Percentiles rank a stretch among this genome's conserved stretches.
Conservation (phyloP, 2,329 filamentous ascomycete genomes). For the Dryadomyces sulphureus region DNA sequence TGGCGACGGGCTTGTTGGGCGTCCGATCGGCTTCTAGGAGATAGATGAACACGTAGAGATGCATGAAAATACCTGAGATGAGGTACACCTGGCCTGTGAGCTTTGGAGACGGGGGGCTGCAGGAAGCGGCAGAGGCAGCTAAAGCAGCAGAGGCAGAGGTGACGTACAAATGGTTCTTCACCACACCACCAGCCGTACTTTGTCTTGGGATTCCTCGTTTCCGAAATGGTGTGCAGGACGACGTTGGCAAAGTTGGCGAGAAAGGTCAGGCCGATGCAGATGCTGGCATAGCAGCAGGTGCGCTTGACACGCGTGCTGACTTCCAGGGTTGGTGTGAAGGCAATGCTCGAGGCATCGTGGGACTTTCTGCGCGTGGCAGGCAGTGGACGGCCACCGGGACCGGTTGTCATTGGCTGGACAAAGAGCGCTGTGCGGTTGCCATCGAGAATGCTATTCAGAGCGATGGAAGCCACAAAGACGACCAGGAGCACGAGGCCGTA, state of each 20-base stretch:
- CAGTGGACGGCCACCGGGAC: conserved; percentile 80
- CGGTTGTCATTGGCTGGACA: conserved; percentile 37
- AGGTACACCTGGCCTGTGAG: conserved; percentile 11
- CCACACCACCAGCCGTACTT: conserved; percentile 66
- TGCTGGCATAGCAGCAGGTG: conserved; percentile 61
- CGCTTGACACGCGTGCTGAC: conserved; percentile 54
- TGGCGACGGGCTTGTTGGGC: conserved; percentile 64
- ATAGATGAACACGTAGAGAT: conserved; percentile 9
- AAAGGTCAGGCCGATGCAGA: conserved; percentile 59
- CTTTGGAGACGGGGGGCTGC: background rate
- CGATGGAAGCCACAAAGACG: conserved; percentile 34
- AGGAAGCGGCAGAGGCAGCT: background rate
- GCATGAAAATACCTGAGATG: conserved; percentile 9
- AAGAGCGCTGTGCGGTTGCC: conserved; percentile 33
- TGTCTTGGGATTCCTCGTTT: conserved; percentile 26
- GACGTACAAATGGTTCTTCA: conserved; percentile 27
- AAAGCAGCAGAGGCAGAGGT: background rate
- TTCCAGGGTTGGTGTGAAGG: conserved; percentile 17
- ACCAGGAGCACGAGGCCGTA: conserved; percentile 38
- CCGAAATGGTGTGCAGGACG: conserved; percentile 56
- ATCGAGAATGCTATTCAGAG: conserved; percentile 36
- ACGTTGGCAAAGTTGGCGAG: conserved; percentile 60
- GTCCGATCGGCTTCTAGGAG: conserved; percentile 65
- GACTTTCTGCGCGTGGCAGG: conserved; percentile 49
- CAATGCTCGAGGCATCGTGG: conserved; percentile 15